Evolutionary conservation across 257 asterid species (phyloP).

Genomic region (Przewalskia tangutica): DNA sequence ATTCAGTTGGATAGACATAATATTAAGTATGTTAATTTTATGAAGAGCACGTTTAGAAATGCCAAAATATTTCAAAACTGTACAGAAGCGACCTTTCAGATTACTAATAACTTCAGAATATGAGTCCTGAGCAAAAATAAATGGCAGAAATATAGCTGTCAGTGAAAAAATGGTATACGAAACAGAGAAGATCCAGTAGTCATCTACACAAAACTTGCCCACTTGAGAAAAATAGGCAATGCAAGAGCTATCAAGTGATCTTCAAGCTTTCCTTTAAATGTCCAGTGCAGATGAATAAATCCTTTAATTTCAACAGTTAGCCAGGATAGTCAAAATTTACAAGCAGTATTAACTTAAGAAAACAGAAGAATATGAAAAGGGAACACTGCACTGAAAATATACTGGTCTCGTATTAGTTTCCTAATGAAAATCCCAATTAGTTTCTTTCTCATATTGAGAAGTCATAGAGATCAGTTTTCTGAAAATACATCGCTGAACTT

Average conservation of each 20-base stretch:
- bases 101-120: not conserved
- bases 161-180: not conserved
- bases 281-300: not conserved
- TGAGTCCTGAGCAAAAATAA: not conserved
- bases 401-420: not conserved
- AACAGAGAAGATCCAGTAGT: not conserved
- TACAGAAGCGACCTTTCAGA: not conserved
- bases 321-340: not conserved
- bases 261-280: not conserved
- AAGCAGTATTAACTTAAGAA: not conserved
- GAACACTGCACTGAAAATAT: not conserved
- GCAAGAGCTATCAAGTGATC: not conserved
- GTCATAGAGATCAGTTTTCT: not conserved
- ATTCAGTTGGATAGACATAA: not conserved
- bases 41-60: not conserved
- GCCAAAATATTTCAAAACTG: not conserved
- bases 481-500: not conserved
- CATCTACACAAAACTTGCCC: not conserved
- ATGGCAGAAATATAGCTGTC: not conserved
- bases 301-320: not conserved
- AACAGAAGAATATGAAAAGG: not conserved
- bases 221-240: not conserved
- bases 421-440: not conserved
- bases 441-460: not conserved
- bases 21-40: not conserved